phyloP scores from a whole-genome alignment of 257 asterid species.

The Solanum tarijense region DNA sequence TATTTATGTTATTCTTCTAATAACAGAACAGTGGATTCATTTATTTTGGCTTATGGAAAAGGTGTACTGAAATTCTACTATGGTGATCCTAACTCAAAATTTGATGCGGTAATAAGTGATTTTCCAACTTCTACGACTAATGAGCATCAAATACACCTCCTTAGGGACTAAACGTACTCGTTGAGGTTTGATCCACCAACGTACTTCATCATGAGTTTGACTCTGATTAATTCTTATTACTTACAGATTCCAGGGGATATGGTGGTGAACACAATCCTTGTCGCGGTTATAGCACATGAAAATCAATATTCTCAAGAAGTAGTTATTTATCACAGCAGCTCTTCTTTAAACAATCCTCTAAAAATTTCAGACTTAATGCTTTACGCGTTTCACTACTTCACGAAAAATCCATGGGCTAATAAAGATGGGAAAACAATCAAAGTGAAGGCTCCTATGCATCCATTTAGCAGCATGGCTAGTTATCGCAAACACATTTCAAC shows the following conservation, averaged over 20 bases:
- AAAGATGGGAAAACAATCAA: constrained; percentile 18
- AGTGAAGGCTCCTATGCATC: constrained; percentile 4
- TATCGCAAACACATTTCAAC: constrained; percentile 31
- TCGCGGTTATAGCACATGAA: neutral
- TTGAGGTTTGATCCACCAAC: neutral
- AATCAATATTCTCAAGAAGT: neutral
- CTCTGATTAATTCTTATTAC: neutral
- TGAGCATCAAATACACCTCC: neutral
- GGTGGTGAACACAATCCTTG: neutral
- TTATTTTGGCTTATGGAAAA: constrained; percentile 23
- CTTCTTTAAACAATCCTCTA: constrained; percentile 36
- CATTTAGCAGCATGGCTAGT: constrained; percentile 28
- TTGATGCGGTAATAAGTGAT: constrained; percentile 33
- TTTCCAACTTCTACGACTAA: neutral
- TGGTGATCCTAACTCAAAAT: constrained; percentile 35
- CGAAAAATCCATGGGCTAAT: constrained; percentile 21
- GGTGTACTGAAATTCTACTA: constrained; percentile 28
- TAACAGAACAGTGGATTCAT: neutral
- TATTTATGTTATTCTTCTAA: neutral
- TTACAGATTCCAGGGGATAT: neutral
- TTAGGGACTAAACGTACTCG: neutral
- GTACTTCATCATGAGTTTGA: neutral
- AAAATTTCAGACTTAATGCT: constrained; percentile 8
- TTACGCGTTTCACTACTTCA: constrained; percentile 15
- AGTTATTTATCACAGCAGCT: constrained; percentile 37